Evolutionary conservation across 1,139 yeast species (phyloP).

Genomic region (Suhomyces guaymorum): DNA sequence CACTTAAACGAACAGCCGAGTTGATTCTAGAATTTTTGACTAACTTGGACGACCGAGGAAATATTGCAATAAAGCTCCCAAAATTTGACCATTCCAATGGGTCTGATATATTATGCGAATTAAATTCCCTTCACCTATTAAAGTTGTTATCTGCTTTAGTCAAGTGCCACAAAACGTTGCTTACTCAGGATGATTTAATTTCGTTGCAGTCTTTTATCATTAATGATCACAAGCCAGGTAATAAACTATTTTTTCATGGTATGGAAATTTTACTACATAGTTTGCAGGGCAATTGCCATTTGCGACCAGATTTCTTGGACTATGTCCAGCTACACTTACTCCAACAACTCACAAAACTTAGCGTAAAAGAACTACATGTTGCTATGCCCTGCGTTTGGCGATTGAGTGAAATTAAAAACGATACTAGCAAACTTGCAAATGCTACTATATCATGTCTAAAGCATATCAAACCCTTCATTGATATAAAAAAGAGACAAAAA

Average conservation of each 20-base stretch:
- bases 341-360: conserved; percentile 57
- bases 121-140: too few relatives aligned
- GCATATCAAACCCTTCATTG: conserved; percentile 46
- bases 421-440: conserved; percentile 51
- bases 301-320: conserved; percentile 52
- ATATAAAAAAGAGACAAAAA: conserved; percentile 20
- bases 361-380: conserved; percentile 57
- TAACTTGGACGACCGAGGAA: background rate
- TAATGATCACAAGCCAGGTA: conserved; percentile 43
- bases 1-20: conserved; percentile 26
- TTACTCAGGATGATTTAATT: conserved; percentile 65
- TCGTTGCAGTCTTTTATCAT: conserved; percentile 60
- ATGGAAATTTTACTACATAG: conserved; percentile 55
- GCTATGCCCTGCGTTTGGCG: conserved; percentile 71
- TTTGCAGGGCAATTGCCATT: conserved; percentile 42
- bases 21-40: conserved; percentile 23
- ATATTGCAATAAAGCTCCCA: background rate
- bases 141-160: conserved; percentile 56
- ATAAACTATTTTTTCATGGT: conserved; percentile 44
- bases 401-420: conserved; percentile 47
- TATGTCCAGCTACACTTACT: conserved; percentile 56
- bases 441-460: conserved; percentile 63
- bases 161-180: conserved; percentile 48
- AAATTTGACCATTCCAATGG: too few relatives aligned
- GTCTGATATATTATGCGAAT: too few relatives aligned